A percentile compares a stretch with the other conserved stretches of the same genome.
These are phyloP conservation scores for Telfairia occidentalis DNA, from an alignment of 331 rosid genomes.

Conservation along the genomic window DNA sequence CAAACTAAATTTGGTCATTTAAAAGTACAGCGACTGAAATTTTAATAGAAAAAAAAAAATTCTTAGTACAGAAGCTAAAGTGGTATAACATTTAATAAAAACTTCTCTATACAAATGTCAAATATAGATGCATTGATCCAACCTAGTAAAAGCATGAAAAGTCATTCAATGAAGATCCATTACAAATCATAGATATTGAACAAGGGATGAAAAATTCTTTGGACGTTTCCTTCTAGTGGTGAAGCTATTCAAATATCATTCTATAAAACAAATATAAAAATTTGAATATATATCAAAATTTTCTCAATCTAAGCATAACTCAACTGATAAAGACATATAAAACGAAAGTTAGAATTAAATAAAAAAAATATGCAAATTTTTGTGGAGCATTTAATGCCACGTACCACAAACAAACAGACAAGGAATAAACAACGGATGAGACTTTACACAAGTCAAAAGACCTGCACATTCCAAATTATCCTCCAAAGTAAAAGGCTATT, in stretches of 20 bases:
- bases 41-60: too few species aligned
- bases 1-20: too few species aligned
- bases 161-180: background rate
- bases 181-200: background rate
- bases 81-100: background rate
- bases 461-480: background rate
- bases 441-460: background rate
- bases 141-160: background rate
- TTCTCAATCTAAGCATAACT: too few species aligned
- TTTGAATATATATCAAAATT: too few species aligned
- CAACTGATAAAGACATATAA: too few species aligned
- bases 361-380: too few species aligned
- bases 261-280: background rate
- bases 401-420: too few species aligned
- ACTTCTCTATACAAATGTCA: background rate
- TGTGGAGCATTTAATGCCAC: too few species aligned
- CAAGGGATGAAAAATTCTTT: background rate
- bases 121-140: too few species aligned
- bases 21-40: too few species aligned
- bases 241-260: background rate
- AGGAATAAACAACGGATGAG: background rate
- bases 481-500: background rate
- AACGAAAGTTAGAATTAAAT: too few species aligned
- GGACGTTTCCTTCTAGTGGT: background rate
- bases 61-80: background rate